These are phyloP conservation scores for Epichloe hybrida DNA, from an alignment of 2,329 filamentous ascomycete species.

Conservation along the genomic window DNA sequence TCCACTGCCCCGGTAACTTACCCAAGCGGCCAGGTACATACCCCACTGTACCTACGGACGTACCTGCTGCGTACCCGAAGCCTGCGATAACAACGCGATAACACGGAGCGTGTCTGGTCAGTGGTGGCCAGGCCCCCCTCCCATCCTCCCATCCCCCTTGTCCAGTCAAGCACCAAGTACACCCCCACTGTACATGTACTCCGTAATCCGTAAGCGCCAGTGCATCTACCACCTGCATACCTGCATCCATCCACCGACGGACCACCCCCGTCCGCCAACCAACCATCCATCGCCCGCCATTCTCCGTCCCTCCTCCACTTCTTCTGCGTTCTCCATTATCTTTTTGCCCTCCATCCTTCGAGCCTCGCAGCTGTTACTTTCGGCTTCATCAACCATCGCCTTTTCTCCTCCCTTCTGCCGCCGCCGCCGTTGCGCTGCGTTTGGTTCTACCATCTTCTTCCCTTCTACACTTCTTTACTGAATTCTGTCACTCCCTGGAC, in stretches of 20 bases:
- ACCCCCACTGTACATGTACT: too few relatives aligned
- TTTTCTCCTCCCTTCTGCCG: neutral
- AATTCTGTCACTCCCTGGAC: neutral
- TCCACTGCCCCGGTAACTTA: too few relatives aligned
- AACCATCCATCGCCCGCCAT: slow-evolving; percentile 4
- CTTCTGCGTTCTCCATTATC: slow-evolving; percentile 6
- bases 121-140: neutral
- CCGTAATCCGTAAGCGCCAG: neutral
- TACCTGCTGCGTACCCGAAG: too few relatives aligned
- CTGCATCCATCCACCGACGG: neutral
- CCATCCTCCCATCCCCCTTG: neutral
- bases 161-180: neutral
- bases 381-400: slow-evolving; percentile 2
- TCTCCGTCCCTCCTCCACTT: slow-evolving; percentile 4
- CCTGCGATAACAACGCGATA: too few relatives aligned
- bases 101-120: too few relatives aligned
- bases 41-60: too few relatives aligned
- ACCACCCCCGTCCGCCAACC: slow-evolving; percentile 1
- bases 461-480: neutral
- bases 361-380: slow-evolving; percentile 2
- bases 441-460: neutral
- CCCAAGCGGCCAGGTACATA: too few relatives aligned
- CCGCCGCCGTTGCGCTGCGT: neutral
- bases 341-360: slow-evolving; percentile 4
- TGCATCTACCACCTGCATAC: slow-evolving; percentile 1